Percentiles rank a stretch among this genome's conserved stretches.
phyloP scores from a whole-genome alignment of 345 rosid genomes.

The Ailanthus altissimus region DNA sequence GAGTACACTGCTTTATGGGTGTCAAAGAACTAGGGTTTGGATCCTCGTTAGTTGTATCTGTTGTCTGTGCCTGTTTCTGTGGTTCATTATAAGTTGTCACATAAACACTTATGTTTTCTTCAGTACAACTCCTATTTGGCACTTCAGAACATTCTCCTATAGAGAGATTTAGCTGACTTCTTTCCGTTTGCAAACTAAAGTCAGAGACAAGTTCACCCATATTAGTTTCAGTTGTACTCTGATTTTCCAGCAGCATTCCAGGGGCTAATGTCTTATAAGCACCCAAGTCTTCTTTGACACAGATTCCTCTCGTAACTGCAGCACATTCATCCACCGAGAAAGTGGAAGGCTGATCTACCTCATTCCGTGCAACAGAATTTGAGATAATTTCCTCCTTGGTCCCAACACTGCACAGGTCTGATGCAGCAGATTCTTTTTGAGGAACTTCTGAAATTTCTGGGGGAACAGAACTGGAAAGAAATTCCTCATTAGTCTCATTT shows the following conservation, averaged over 20 bases:
- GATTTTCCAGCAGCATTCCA: constrained; percentile 9
- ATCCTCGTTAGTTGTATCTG: constrained; percentile 29
- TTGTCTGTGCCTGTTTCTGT: constrained; percentile 20
- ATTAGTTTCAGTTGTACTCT: background rate
- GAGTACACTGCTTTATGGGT: constrained; percentile 9
- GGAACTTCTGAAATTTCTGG: constrained; percentile 28
- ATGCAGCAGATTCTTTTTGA: constrained; percentile 15
- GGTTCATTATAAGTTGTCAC: constrained; percentile 30
- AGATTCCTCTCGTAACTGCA: constrained; percentile 17
- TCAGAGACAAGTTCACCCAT: constrained; percentile 18
- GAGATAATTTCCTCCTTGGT: constrained; percentile 31
- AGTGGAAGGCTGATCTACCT: constrained; percentile 27
- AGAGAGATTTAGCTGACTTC: constrained; percentile 15
- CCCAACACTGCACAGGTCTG: constrained; percentile 21
- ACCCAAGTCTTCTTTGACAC: constrained; percentile 30
- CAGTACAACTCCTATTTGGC: constrained; percentile 19
- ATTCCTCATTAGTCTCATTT: constrained; percentile 13
- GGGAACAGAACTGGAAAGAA: constrained; percentile 12
- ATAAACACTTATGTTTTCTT: constrained; percentile 29
- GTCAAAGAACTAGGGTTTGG: constrained; percentile 22
- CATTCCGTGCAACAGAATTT: constrained; percentile 27
- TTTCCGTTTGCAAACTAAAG: constrained; percentile 18
- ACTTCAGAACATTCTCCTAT: constrained; percentile 35
- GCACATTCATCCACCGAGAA: constrained; percentile 22
- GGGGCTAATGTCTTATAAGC: constrained; percentile 18